phyloP scores from a whole-genome alignment of 2,329 filamentous ascomycete species.

The Scopulariopsis brevicaulis region DNA sequence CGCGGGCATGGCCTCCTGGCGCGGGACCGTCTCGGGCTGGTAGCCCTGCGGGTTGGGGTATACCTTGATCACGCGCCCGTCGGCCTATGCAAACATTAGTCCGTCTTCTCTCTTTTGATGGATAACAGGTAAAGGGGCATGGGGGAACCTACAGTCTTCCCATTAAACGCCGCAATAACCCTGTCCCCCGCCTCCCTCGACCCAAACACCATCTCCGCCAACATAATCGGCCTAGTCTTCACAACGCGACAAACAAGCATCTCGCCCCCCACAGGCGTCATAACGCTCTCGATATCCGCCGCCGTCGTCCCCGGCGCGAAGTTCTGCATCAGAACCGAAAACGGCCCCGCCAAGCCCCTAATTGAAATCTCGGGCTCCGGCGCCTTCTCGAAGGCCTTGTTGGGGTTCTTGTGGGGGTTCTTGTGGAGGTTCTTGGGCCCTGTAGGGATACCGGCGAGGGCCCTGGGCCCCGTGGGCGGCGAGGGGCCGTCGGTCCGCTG shows the following conservation, averaged over 20 bases:
- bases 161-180: conserved; percentile 66
- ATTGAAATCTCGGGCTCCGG: conserved; percentile 50
- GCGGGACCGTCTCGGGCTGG: conserved; percentile 10
- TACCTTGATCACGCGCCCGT: conserved; percentile 62
- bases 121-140: neutral
- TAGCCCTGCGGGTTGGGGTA: conserved; percentile 50
- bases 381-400: conserved; percentile 10
- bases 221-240: conserved; percentile 57
- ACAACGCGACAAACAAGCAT: conserved; percentile 57
- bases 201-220: conserved; percentile 67
- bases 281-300: conserved; percentile 71
- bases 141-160: conserved; percentile 52
- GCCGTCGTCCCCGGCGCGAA: conserved; percentile 73
- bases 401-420: neutral
- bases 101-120: neutral
- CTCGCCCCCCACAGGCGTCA: conserved; percentile 63
- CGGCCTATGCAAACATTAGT: conserved; percentile 38
- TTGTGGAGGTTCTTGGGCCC: conserved; percentile 7
- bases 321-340: conserved; percentile 65
- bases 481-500: conserved; percentile 20
- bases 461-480: conserved; percentile 1
- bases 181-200: conserved; percentile 61
- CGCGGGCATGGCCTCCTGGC: conserved; percentile 14
- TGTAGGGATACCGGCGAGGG: conserved; percentile 1
- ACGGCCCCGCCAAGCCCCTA: conserved; percentile 61